Evolutionary conservation across 2,329 filamentous ascomycete species (phyloP).

Genomic region (Colletotrichum shisoi): DNA sequence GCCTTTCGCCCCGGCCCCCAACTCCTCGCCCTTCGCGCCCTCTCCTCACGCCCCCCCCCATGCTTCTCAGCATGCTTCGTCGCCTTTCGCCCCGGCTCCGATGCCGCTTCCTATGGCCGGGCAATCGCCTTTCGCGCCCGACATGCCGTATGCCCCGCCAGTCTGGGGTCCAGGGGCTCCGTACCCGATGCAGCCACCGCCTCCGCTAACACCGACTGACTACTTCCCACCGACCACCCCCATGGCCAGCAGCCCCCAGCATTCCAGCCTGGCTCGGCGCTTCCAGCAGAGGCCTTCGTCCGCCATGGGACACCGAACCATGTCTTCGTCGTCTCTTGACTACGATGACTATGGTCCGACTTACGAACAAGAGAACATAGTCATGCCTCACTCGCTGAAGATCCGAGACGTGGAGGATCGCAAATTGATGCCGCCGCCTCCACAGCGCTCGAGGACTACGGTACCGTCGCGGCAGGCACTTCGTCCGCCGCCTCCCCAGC

Average conservation of each 20-base stretch:
- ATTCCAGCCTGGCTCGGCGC: slow-evolving; percentile 39
- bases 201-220: slow-evolving; percentile 18
- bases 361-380: slow-evolving; percentile 53
- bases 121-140: slow-evolving; percentile 29
- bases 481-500: slow-evolving; percentile 44
- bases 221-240: slow-evolving; percentile 35
- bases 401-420: slow-evolving; percentile 57
- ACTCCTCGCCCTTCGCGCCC: slow-evolving; percentile 6
- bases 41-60: slow-evolving; percentile 14
- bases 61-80: slow-evolving; percentile 12
- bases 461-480: slow-evolving; percentile 43
- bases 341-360: slow-evolving; percentile 46
- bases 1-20: slow-evolving; percentile 5
- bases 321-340: slow-evolving; percentile 45
- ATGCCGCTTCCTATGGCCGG: slow-evolving; percentile 23
- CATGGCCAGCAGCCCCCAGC: slow-evolving; percentile 43
- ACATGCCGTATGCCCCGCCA: slow-evolving; percentile 21
- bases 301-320: slow-evolving; percentile 52
- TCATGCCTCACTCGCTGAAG: slow-evolving; percentile 55
- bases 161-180: slow-evolving; percentile 30
- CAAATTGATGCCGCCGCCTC: slow-evolving; percentile 60
- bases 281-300: slow-evolving; percentile 48
- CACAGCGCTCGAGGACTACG: slow-evolving; percentile 42
- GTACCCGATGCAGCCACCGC: slow-evolving; percentile 26
- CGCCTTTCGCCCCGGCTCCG: slow-evolving; percentile 21